A percentile compares a stretch with the other conserved stretches of the same genome.
These are phyloP conservation scores for Backusella australiensis DNA, from an alignment of 192 early-diverging fungal genomes.

Conservation along the genomic window DNA sequence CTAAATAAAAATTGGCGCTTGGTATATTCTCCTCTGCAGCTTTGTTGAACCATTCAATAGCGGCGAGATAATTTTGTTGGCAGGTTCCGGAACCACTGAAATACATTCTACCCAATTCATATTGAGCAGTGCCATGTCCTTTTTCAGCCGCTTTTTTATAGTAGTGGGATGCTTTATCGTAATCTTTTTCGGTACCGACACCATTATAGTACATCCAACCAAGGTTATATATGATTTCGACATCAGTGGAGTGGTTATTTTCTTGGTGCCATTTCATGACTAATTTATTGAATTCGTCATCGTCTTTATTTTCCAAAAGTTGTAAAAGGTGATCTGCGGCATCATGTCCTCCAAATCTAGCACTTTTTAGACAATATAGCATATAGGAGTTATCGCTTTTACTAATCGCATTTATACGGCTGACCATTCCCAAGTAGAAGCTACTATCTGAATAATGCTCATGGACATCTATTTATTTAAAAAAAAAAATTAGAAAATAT, in stretches of 20 bases:
- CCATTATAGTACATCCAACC: not conserved
- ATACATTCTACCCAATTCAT: constrained; percentile 7
- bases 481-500: not conserved
- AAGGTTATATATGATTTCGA: not conserved
- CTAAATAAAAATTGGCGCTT: not conserved
- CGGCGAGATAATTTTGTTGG: not conserved
- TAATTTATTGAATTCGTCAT: not conserved
- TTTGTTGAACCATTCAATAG: not conserved
- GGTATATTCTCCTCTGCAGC: not conserved
- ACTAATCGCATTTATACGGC: not conserved
- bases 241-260: not conserved
- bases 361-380: not conserved
- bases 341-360: not conserved
- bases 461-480: not conserved
- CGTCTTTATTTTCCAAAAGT: not conserved
- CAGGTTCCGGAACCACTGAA: constrained; percentile 14
- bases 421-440: not conserved
- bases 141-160: constrained; percentile 22
- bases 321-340: not conserved
- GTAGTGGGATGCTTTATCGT: not conserved
- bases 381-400: not conserved
- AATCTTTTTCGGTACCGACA: not conserved
- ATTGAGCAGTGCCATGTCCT: not conserved
- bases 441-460: not conserved
- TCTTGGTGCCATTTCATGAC: not conserved